Base-by-base conservation (phyloP, 768 basidiomycete species). In the Rhodotorula diobovata region DNA sequence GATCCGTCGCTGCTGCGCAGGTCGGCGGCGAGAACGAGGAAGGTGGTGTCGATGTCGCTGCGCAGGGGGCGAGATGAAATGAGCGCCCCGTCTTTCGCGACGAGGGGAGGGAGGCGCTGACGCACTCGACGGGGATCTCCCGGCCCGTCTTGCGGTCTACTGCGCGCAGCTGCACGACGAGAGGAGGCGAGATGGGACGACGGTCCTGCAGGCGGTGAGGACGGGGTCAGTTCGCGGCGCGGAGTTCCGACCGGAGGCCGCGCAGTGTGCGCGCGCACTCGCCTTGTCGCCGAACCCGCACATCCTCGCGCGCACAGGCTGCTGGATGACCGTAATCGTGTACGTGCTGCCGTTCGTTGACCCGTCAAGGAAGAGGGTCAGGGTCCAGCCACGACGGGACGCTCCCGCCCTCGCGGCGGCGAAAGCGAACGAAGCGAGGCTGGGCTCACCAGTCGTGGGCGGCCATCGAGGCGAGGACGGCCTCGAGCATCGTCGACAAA, bases 231-330 rank as follows among this genome's bases (percentile, higher is more conserved):
- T 5, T 28, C 72, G 28, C 51, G 50, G 64, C 11, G 56, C 11
- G 18, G 41, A 43, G 18, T n/a, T n/a, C n/a, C n/a, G n/a, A 35
- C 34, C 30, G 20, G 8, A 18, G 34, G 75, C 78, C 53, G 35
- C 63, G 57, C 28, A 28, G 30, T 10, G 8, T 11, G n/a, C 14
- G 25, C 57, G 30, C 48, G 43, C 50, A 78, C 84, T 70, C 76
- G 92, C 93, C 84, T 94, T 95, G 84, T 96, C 92, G 56, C 93
- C 93, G 80, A 95, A 94, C 20, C 94, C 94, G 80, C 93, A 95
- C 88, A 94, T 94, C 74, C 93, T 86, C 60, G 93, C 94, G 54
- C 93, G 87, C 58, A 90, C 81, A 51, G 94, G 93, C 76, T 94
- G 87, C 79, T 96, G 94, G 7, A 90, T 85, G 76, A 94, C 86